Conservation (phyloP, 2,329 filamentous ascomycete species). For the Aspergillus sp. region DNA sequence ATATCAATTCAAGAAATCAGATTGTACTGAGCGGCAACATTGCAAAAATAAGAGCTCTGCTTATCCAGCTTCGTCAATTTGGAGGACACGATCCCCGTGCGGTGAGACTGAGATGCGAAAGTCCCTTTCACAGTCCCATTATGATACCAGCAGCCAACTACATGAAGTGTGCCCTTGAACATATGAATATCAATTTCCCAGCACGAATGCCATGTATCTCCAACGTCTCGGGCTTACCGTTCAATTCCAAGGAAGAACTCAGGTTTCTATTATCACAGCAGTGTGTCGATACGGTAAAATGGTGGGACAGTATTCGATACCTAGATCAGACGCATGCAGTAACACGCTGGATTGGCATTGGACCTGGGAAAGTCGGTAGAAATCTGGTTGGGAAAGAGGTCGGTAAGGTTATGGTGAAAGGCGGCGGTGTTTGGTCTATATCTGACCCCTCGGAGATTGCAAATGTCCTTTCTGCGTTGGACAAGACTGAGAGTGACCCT, state of each 20-base stretch:
- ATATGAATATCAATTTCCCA: constrained; percentile 70
- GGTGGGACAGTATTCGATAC: constrained; percentile 93
- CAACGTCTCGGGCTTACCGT: constrained; percentile 81
- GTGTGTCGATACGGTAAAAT: constrained; percentile 87
- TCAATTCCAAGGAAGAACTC: constrained; percentile 70
- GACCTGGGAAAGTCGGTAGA: constrained; percentile 88
- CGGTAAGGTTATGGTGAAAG: constrained; percentile 77
- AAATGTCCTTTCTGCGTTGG: constrained; percentile 64
- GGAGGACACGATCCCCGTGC: constrained; percentile 87
- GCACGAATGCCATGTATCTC: constrained; percentile 76
- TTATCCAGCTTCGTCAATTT: constrained; percentile 85
- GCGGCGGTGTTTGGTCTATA: constrained; percentile 90
- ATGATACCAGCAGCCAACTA: constrained; percentile 81
- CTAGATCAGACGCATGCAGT: constrained; percentile 82
- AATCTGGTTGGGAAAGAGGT: constrained; percentile 96
- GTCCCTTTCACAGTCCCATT: constrained; percentile 86
- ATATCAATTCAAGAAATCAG: constrained; percentile 94
- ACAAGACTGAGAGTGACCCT: constrained; percentile 58
- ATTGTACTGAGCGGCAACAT: constrained; percentile 91
- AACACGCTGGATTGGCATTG: constrained; percentile 84
- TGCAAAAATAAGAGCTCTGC: constrained; percentile 74
- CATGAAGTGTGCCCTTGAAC: constrained; percentile 69
- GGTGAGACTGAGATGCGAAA: constrained; percentile 82
- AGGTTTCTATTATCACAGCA: constrained; percentile 77
- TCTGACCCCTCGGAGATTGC: constrained; percentile 77